These are phyloP conservation scores for grape (Vitis vinifera) DNA, from an alignment of 164 flowering plant species.

Conservation along the genomic window ASM3070453v1 NC_081813.1:24294501-24295000, in stretches of 20 bases:
- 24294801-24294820: not conserved
- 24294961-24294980: no score
- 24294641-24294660: not conserved
- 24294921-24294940: no score
- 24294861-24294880: no score
- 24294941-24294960: no score
- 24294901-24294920: no score
- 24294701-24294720: not conserved
- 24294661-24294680: not conserved
- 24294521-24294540: constrained; percentile 9
- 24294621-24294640: not conserved
- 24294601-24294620: not conserved
- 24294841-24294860: not conserved
- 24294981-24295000: not conserved
- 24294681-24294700: not conserved
- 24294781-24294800: constrained; percentile 9
- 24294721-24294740: not conserved
- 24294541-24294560: constrained; percentile 3
- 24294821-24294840: no score
- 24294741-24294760: constrained; percentile 20
- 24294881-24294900: no score
- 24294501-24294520: constrained; percentile 12
- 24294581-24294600: constrained; percentile 15
- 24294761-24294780: constrained; percentile 11
- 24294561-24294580: not conserved